Percentiles rank a stretch among this genome's conserved stretches.
These are phyloP conservation scores for Metschnikowia aberdeeniae DNA, from an alignment of 805 yeast species.

Conservation along the genomic window DNA sequence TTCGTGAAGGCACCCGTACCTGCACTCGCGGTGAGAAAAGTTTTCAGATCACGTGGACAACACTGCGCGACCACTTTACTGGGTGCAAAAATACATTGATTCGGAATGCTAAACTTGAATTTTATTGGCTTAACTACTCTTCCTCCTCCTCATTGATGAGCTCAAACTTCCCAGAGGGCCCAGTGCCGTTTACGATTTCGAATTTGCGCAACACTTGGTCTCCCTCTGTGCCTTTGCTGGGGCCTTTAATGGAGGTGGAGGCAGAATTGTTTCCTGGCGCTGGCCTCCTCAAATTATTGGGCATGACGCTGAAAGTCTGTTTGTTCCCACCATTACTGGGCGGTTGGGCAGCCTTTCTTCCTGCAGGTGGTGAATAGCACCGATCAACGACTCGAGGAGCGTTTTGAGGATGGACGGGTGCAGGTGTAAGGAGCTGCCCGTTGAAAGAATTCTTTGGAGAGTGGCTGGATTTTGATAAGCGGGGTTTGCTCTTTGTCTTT, in stretches of 20 bases:
- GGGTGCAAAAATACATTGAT: constrained; percentile 10
- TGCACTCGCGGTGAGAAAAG: constrained; percentile 16
- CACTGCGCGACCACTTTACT: not conserved
- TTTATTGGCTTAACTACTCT: not conserved
- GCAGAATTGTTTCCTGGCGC: not conserved
- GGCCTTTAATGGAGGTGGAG: not conserved
- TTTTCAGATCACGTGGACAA: constrained; percentile 18
- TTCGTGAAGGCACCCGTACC: constrained; percentile 3
- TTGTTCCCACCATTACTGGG: not conserved
- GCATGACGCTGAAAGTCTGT: not conserved
- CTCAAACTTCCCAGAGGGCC: constrained; percentile 1
- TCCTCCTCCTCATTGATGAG: constrained; percentile 6
- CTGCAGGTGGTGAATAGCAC: constrained; percentile 4
- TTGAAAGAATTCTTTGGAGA: constrained; percentile 1
- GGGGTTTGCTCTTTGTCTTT: constrained; percentile 9
- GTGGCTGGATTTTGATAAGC: constrained; percentile 1
- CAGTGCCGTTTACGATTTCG: not conserved
- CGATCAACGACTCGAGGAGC: not conserved
- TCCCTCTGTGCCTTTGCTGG: not conserved
- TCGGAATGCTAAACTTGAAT: not conserved
- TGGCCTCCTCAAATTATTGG: not conserved
- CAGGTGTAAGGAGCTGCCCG: constrained; percentile 7
- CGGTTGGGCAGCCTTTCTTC: not conserved
- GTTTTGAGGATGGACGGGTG: constrained; percentile 7
- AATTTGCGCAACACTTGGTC: constrained; percentile 1